phyloP scores from a whole-genome alignment of 331 rosid genomes.

The Malus hybrid region DNA sequence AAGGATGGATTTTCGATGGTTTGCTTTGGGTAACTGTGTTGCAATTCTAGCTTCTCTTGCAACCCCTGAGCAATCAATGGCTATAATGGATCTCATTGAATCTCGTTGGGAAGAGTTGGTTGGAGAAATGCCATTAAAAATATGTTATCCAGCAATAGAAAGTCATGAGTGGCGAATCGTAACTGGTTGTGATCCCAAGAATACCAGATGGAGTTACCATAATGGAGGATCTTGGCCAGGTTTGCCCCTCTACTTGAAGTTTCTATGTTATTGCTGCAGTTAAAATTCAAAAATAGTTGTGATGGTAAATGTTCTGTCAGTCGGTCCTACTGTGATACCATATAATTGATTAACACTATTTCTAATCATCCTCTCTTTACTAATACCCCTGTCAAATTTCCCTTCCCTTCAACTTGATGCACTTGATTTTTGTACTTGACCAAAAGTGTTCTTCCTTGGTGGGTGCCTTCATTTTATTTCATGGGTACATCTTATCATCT shows the following conservation, averaged over 20 bases:
- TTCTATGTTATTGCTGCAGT: slow-evolving; percentile 1
- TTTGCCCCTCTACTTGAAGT: slow-evolving; percentile 30
- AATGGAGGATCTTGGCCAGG: slow-evolving; percentile 99
- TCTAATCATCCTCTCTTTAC: background rate
- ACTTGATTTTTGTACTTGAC: background rate
- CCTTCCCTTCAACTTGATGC: background rate
- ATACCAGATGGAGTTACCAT: slow-evolving; percentile 98
- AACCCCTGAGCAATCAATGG: slow-evolving; percentile 93
- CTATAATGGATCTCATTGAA: slow-evolving; percentile 97
- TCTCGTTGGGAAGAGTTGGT: slow-evolving; percentile 97
- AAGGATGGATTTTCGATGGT: slow-evolving; percentile 97
- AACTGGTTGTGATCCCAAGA: slow-evolving; percentile 97
- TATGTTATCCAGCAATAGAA: slow-evolving; percentile 85
- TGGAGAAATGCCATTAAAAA: slow-evolving; percentile 95
- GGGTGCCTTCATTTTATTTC: background rate
- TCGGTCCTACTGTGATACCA: background rate
- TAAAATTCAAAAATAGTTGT: background rate
- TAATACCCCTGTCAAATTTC: background rate
- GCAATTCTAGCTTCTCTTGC: slow-evolving; percentile 88
- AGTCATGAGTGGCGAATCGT: slow-evolving; percentile 93
- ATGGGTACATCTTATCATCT: too few relatives aligned
- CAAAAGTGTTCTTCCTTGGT: background rate
- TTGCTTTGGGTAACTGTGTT: slow-evolving; percentile 86
- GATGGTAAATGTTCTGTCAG: background rate
- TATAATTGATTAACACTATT: background rate